Conservation (phyloP, 352 stramenopile species). For the Phytophthora kernoviae region DNA sequence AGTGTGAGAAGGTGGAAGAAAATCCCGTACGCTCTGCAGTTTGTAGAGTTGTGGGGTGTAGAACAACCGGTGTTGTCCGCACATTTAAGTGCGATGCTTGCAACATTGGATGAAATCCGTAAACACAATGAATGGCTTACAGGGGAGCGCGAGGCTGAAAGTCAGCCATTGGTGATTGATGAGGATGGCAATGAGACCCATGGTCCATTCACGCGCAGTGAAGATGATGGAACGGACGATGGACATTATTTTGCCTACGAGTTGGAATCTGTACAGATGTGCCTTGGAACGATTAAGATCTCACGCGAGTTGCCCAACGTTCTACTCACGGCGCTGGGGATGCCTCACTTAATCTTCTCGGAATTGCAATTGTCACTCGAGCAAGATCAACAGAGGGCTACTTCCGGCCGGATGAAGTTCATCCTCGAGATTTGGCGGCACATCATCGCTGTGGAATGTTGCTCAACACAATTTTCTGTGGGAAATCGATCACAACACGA, state of each 20-base stretch:
- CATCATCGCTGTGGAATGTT: conserved; percentile 24
- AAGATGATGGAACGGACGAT: conserved; percentile 20
- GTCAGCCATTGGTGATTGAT: conserved; percentile 7
- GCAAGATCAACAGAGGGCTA: conserved; percentile 19
- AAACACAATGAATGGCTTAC: conserved; percentile 19
- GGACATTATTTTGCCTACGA: conserved; percentile 41
- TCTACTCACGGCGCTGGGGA: conserved; percentile 18
- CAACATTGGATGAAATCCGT: conserved; percentile 29
- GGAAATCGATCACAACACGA: conserved; percentile 15
- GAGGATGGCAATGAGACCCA: conserved; percentile 10
- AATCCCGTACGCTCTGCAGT: conserved; percentile 30
- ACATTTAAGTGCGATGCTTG: conserved; percentile 27
- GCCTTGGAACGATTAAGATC: conserved; percentile 28
- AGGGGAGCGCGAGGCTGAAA: background rate
- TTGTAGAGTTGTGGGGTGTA: conserved; percentile 28
- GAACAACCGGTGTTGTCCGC: conserved; percentile 22
- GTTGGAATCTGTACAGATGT: conserved; percentile 38
- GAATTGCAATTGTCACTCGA: conserved; percentile 36
- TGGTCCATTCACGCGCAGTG: background rate
- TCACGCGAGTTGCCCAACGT: conserved; percentile 23
- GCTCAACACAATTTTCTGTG: conserved; percentile 33
- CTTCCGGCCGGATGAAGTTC: conserved; percentile 7
- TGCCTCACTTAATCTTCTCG: conserved; percentile 20
- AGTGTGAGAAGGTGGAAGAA: conserved; percentile 18
- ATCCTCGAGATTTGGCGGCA: conserved; percentile 8